These are phyloP conservation scores for Chrysoporthe deuterocubensis DNA, from an alignment of 2,329 filamentous ascomycete genomes.

Conservation along the genomic window DNA sequence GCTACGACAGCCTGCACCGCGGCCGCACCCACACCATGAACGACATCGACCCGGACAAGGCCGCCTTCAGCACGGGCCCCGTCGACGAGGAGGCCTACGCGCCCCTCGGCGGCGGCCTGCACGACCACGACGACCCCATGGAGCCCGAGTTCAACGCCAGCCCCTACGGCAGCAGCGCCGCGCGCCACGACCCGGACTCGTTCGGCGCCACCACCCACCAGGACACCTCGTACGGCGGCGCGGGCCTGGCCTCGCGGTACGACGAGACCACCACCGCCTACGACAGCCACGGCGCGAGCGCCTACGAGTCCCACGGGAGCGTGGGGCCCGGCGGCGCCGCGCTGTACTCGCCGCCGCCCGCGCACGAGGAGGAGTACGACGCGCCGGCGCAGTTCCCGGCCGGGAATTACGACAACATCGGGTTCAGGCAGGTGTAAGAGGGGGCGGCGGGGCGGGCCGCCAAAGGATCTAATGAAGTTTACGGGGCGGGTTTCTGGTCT, in stretches of 20 bases:
- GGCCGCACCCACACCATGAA: constrained; percentile 39
- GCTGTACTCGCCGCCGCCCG: constrained; percentile 44
- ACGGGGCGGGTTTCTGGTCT: neutral
- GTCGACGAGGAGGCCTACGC: constrained; percentile 69
- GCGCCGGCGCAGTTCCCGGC: constrained; percentile 58
- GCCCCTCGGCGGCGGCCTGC: constrained; percentile 54
- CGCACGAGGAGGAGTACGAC: constrained; percentile 48
- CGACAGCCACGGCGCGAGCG: constrained; percentile 34
- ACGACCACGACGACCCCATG: constrained; percentile 53
- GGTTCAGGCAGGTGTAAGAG: constrained; percentile 48
- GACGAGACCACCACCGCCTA: constrained; percentile 55
- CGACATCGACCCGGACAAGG: constrained; percentile 71
- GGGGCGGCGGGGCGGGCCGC: neutral
- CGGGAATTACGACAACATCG: constrained; percentile 51
- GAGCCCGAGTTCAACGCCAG: constrained; percentile 33
- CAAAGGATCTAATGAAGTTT: constrained; percentile 1
- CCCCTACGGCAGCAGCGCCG: constrained; percentile 31
- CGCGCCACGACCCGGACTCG: constrained; percentile 34
- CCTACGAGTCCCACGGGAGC: constrained; percentile 17
- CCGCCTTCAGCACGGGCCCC: constrained; percentile 69
- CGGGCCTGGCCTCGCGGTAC: constrained; percentile 47
- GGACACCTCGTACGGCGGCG: constrained; percentile 31
- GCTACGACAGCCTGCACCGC: constrained; percentile 54
- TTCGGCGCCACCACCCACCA: constrained; percentile 21
- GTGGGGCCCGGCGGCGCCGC: constrained; percentile 29